phyloP scores from a whole-genome alignment of 2,329 filamentous ascomycete genomes.

The Thermomyces lanuginosus region DNA sequence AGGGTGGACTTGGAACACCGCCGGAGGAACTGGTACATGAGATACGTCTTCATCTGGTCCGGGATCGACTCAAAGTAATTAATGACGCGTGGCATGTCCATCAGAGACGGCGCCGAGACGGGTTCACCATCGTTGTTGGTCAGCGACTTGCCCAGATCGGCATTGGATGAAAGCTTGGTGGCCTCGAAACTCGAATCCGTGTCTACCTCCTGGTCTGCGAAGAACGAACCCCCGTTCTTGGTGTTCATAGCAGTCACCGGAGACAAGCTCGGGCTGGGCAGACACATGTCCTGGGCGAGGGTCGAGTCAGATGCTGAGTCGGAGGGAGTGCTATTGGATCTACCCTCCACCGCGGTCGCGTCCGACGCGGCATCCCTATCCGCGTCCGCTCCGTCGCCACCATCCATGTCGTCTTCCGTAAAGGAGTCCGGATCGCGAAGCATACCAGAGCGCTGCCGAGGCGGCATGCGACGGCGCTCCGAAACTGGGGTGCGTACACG shows the following conservation, averaged over 20 bases:
- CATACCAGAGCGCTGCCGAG: no score
- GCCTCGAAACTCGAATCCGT: conserved; percentile 29
- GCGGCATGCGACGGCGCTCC: conserved; percentile 7
- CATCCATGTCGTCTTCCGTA: conserved; percentile 4
- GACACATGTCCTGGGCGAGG: conserved; percentile 69
- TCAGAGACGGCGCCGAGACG: conserved; percentile 31
- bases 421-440: conserved; percentile 7
- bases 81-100: conserved; percentile 73
- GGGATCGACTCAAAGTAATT: conserved; percentile 86
- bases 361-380: conserved; percentile 12
- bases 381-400: conserved; percentile 8
- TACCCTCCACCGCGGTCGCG: conserved; percentile 9
- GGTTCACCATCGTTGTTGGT: conserved; percentile 17
- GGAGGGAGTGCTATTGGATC: conserved; percentile 10
- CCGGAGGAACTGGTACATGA: conserved; percentile 90
- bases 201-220: conserved; percentile 25
- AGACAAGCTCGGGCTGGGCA: conserved; percentile 87
- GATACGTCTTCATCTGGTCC: conserved; percentile 77
- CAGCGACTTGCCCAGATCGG: no score
- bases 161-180: no score
- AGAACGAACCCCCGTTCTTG: conserved; percentile 27
- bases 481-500: conserved; percentile 9
- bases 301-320: conserved; percentile 44
- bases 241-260: conserved; percentile 65
- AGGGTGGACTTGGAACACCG: conserved; percentile 77